These are phyloP conservation scores for Tulasnella calospora DNA, from an alignment of 768 basidiomycete species.

Conservation along the genomic window DNA sequence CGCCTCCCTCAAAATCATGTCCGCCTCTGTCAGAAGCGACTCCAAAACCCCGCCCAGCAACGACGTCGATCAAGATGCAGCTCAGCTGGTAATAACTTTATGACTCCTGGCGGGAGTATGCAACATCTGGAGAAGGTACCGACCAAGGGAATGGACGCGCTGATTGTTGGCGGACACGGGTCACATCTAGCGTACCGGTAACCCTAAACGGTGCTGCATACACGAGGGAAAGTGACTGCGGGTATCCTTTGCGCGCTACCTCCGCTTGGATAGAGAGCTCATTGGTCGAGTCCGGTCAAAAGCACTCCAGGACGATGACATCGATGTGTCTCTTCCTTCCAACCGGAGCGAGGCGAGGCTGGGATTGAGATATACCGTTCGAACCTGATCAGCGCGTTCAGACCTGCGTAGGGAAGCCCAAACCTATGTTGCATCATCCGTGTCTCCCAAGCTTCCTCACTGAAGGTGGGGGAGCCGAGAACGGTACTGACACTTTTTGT, in stretches of 20 bases:
- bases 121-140: conserved; percentile 24
- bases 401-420: too few species aligned
- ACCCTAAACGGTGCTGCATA: conserved; percentile 44
- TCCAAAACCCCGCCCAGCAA: neutral
- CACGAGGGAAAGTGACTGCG: conserved; percentile 70
- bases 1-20: neutral
- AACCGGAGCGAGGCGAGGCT: conserved; percentile 36
- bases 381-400: too few species aligned
- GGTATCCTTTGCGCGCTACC: conserved; percentile 56
- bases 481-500: too few species aligned
- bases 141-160: conserved; percentile 36
- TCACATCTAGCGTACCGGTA: conserved; percentile 52
- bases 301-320: too few species aligned
- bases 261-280: conserved; percentile 18
- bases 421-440: too few species aligned
- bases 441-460: too few species aligned
- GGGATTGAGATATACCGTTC: too few species aligned
- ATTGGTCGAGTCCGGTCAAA: conserved; percentile 26
- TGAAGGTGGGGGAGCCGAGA: too few species aligned
- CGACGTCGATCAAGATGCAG: conserved; percentile 44
- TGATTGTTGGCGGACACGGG: conserved; percentile 28
- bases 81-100: conserved; percentile 52
- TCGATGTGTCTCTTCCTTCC: conserved; percentile 29
- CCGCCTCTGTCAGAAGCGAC: conserved; percentile 1
- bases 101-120: neutral